These are phyloP conservation scores for Cytospora piceicola DNA, from an alignment of 2,329 filamentous ascomycete genomes.

Conservation along the genomic window DNA sequence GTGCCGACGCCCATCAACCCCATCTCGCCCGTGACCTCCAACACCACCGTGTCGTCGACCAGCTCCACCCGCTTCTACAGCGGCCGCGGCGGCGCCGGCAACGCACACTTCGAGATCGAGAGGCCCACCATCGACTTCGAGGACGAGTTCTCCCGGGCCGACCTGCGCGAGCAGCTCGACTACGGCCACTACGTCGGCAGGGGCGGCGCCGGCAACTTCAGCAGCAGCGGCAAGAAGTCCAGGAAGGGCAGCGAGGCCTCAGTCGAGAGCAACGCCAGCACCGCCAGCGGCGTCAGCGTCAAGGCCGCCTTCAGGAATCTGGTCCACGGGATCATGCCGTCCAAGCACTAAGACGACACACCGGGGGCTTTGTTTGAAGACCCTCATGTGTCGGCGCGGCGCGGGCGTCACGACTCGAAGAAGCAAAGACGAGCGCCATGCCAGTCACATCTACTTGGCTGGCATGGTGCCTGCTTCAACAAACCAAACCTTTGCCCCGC, in stretches of 20 bases:
- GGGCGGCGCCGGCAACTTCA: conserved; percentile 65
- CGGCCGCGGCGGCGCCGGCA: conserved; percentile 70
- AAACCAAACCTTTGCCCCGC: not conserved
- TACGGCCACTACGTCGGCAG: conserved; percentile 62
- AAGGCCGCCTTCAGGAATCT: conserved; percentile 42
- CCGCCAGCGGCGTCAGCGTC: conserved; percentile 37
- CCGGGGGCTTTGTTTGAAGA: no score
- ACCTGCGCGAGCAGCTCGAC: conserved; percentile 55
- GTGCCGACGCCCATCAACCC: conserved; percentile 50
- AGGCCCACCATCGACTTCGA: conserved; percentile 68
- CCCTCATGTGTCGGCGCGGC: no score
- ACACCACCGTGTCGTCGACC: conserved; percentile 49
- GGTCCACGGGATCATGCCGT: conserved; percentile 38
- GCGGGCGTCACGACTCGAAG: not conserved
- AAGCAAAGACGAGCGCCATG: not conserved
- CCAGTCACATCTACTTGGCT: not conserved
- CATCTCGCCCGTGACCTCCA: conserved; percentile 43
- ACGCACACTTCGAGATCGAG: conserved; percentile 57
- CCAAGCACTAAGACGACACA: conserved; percentile 7
- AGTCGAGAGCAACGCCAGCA: conserved; percentile 36
- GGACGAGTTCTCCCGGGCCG: conserved; percentile 64
- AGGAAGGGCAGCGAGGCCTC: conserved; percentile 41
- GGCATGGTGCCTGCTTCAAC: not conserved
- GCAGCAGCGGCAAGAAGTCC: conserved; percentile 14
- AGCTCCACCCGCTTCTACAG: conserved; percentile 58